Percentiles rank a stretch among this genome's conserved stretches.
Conservation (phyloP, 2,329 filamentous ascomycete genomes). For the Phaeosphaeriaceae sp. region DNA sequence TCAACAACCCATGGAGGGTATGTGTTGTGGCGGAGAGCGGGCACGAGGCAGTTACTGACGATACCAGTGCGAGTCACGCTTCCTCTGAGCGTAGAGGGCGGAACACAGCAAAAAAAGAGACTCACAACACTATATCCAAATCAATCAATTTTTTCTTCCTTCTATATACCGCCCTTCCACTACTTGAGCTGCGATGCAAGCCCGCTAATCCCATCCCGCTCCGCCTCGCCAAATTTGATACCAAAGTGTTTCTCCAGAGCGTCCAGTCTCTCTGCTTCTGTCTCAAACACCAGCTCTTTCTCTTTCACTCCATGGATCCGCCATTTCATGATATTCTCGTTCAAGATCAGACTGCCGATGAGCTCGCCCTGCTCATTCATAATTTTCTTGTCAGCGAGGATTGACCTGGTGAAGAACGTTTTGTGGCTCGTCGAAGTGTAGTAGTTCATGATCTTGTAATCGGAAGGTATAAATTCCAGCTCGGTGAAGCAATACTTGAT, state of each 20-base stretch:
- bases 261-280: constrained; percentile 53
- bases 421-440: constrained; percentile 43
- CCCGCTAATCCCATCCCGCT: constrained; percentile 49
- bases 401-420: constrained; percentile 41
- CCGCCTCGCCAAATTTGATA: constrained; percentile 50
- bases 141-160: constrained; percentile 14
- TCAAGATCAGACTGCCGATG: constrained; percentile 50
- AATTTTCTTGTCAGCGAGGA: constrained; percentile 61
- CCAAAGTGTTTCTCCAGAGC: constrained; percentile 55
- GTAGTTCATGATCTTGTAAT: constrained; percentile 45
- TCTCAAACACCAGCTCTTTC: constrained; percentile 50
- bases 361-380: constrained; percentile 45
- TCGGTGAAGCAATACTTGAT: constrained; percentile 70
- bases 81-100: constrained; percentile 33
- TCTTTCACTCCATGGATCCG: constrained; percentile 54
- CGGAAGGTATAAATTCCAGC: constrained; percentile 44
- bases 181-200: constrained; percentile 44
- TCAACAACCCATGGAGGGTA: constrained; percentile 75
- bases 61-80: constrained; percentile 48
- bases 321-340: constrained; percentile 55
- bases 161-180: constrained; percentile 10
- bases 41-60: constrained; percentile 30
- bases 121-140: constrained; percentile 21
- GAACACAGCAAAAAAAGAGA: constrained; percentile 10
- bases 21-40: constrained; percentile 24